phyloP scores from a whole-genome alignment of 306 rosid genomes.

The Oemleria cerasiformis region DNA sequence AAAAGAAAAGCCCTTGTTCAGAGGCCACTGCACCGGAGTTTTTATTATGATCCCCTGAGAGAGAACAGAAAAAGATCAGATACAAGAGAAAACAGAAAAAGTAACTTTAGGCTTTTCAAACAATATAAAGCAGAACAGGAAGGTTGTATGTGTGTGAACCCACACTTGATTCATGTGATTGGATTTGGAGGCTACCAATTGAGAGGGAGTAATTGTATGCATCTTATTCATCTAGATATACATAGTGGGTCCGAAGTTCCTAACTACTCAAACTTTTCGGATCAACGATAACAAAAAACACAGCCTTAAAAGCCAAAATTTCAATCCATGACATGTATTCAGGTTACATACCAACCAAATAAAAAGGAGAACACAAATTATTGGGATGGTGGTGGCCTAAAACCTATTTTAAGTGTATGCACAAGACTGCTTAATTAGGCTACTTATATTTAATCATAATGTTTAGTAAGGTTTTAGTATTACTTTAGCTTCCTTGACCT shows the following conservation, averaged over 20 bases:
- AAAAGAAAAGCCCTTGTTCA: conserved; percentile 85
- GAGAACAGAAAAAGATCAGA: not conserved
- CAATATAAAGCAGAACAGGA: not conserved
- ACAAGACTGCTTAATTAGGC: not conserved
- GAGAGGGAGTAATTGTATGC: not conserved
- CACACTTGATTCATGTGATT: no score
- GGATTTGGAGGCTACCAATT: not conserved
- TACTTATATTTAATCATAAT: not conserved
- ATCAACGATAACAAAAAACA: not conserved
- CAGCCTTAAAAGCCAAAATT: not conserved
- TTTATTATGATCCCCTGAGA: conserved; percentile 73
- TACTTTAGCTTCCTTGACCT: not conserved
- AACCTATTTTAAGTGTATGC: not conserved
- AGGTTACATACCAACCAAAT: not conserved
- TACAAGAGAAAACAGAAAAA: not conserved
- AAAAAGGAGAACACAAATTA: not conserved
- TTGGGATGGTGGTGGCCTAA: not conserved
- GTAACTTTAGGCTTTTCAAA: not conserved
- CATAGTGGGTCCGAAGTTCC: not conserved
- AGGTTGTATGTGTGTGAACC: no score
- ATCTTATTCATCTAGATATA: not conserved
- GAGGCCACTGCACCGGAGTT: conserved; percentile 95
- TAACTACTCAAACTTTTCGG: not conserved
- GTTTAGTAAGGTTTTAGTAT: not conserved
- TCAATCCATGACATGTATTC: not conserved